Evolutionary conservation across 169 alveolate species (phyloP).

Genomic region (Miamiensis avidus): DNA sequence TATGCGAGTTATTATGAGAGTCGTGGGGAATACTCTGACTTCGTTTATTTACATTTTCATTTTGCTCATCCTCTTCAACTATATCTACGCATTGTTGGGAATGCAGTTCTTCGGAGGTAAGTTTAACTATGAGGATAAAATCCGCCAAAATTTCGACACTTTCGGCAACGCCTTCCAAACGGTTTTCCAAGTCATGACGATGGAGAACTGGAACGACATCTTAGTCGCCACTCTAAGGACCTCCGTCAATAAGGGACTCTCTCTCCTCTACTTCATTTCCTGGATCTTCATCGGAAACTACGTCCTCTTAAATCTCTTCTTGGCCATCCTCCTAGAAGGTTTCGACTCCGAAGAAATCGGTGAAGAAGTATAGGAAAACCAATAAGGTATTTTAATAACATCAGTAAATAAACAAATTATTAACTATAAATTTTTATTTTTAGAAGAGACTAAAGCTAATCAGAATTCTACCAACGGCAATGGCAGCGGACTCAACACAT

Average conservation of each 20-base stretch:
- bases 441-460: neutral
- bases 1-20: conserved; percentile 64
- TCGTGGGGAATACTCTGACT: conserved; percentile 46
- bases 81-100: conserved; percentile 73
- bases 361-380: conserved; percentile 8
- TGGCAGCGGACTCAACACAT: neutral
- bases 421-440: neutral
- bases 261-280: conserved; percentile 62
- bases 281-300: conserved; percentile 88
- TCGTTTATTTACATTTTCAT: conserved; percentile 64
- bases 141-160: conserved; percentile 52
- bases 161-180: conserved; percentile 67
- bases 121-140: neutral
- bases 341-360: conserved; percentile 59
- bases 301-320: conserved; percentile 78
- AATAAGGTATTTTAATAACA: conserved; percentile 8
- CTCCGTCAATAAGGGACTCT: conserved; percentile 43
- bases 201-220: conserved; percentile 81
- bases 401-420: neutral
- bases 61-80: conserved; percentile 69
- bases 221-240: conserved; percentile 51
- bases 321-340: conserved; percentile 78
- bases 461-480: neutral
- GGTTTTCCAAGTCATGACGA: conserved; percentile 71
- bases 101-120: conserved; percentile 18